Evolutionary conservation across 306 rosid species (phyloP).

Genomic region (Rubus idaeus): DNA sequence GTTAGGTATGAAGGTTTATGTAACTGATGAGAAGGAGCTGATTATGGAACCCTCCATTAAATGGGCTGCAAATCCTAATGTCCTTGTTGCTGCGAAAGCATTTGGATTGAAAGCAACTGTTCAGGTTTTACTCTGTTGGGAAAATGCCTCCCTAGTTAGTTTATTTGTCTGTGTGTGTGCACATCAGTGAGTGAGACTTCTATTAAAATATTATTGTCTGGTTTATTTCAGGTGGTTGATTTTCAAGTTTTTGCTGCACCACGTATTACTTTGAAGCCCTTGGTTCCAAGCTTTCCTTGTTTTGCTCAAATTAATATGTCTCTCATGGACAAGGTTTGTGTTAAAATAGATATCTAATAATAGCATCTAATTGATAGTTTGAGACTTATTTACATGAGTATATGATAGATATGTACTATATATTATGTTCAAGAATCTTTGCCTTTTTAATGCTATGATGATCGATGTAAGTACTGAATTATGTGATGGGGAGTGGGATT

Average conservation of each 20-base stretch:
- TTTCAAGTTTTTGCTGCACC: constrained; percentile 78
- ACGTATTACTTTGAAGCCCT: constrained; percentile 85
- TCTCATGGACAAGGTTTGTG: constrained; percentile 92
- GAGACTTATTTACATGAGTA: not conserved
- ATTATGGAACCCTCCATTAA: constrained; percentile 88
- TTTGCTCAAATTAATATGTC: constrained; percentile 77
- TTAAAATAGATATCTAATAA: constrained; percentile 5
- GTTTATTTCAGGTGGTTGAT: constrained; percentile 63
- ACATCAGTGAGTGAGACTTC: constrained; percentile 6
- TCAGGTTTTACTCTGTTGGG: constrained; percentile 48
- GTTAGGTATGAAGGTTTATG: constrained; percentile 81
- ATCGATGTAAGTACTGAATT: not conserved
- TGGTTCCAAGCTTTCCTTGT: constrained; percentile 98
- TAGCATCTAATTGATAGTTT: not conserved
- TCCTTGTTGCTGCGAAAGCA: constrained; percentile 68
- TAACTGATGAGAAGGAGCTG: constrained; percentile 92
- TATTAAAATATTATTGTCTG: constrained; percentile 24
- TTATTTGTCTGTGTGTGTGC: constrained; percentile 14
- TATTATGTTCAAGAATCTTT: not conserved
- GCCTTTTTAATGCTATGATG: not conserved
- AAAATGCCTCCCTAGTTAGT: not conserved
- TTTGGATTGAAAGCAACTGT: constrained; percentile 86
- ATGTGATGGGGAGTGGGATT: not conserved
- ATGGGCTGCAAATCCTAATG: constrained; percentile 94
- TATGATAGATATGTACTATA: not conserved